Evolutionary conservation across 2,329 filamentous ascomycete genomes (phyloP).

Genomic region (Pseudogymnoascus sp.): DNA sequence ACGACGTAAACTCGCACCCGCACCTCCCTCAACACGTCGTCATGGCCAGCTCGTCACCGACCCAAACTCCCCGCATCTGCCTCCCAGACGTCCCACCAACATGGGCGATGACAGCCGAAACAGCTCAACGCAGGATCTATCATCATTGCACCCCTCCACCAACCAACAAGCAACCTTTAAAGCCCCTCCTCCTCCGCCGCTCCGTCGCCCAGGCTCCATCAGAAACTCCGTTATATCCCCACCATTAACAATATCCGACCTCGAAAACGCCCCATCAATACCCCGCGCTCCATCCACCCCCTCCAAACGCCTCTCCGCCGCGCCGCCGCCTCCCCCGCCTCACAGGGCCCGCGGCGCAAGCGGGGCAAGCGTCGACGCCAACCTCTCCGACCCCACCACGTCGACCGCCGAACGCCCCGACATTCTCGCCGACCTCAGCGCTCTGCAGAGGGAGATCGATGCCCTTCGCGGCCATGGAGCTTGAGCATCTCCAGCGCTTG

Average conservation of each 20-base stretch:
- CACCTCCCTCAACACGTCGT: conserved; percentile 32
- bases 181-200: conserved; percentile 29
- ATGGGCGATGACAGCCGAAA: conserved; percentile 23
- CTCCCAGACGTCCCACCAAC: conserved; percentile 22
- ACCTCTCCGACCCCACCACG: conserved; percentile 17
- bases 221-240: conserved; percentile 16
- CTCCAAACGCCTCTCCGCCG: conserved; percentile 23
- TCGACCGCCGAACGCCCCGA: conserved; percentile 34
- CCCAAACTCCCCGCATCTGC: conserved; percentile 21
- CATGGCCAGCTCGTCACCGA: conserved; percentile 27
- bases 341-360: conserved; percentile 35
- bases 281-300: conserved; percentile 37
- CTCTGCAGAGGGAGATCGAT: conserved; percentile 69
- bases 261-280: background rate
- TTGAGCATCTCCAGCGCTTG: background rate
- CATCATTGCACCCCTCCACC: conserved; percentile 14
- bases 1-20: conserved; percentile 31
- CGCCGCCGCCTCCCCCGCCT: conserved; percentile 26
- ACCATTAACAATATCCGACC: conserved; percentile 24
- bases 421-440: conserved; percentile 65
- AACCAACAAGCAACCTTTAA: conserved; percentile 14
- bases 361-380: conserved; percentile 23
- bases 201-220: conserved; percentile 23
- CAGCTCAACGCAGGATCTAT: conserved; percentile 13
- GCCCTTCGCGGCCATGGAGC: conserved; percentile 41